These are phyloP conservation scores for Phanerodontia chrysosporium DNA, from an alignment of 768 basidiomycete species.

Conservation along the genomic window DNA sequence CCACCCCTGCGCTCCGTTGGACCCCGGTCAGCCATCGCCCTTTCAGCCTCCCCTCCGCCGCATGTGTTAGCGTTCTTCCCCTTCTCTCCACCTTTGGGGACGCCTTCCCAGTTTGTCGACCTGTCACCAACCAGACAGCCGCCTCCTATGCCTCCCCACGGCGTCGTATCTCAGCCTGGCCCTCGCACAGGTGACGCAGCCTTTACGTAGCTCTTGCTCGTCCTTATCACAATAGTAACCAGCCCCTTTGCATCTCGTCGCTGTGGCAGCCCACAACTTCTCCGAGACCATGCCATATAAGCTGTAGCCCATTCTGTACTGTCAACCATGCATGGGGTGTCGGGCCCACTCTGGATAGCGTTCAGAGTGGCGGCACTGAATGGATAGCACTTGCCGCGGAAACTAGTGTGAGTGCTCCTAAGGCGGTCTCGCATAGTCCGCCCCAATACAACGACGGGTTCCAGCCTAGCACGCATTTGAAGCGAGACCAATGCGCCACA, in stretches of 20 bases:
- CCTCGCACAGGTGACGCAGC: neutral
- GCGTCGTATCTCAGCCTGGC: neutral
- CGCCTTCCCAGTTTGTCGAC: neutral
- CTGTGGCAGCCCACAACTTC: neutral
- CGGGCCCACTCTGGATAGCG: neutral
- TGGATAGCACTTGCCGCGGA: no score
- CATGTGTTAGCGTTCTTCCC: neutral
- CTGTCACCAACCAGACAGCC: neutral
- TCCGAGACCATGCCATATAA: neutral
- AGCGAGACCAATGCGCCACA: no score
- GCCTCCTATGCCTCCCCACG: neutral
- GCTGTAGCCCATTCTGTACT: neutral
- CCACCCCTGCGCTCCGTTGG: no score
- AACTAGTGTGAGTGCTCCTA: no score
- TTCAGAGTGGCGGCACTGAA: no score
- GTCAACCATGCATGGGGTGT: neutral
- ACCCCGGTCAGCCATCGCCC: neutral
- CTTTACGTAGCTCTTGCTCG: no score
- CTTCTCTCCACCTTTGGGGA: neutral
- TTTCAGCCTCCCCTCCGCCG: neutral
- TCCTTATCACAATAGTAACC: neutral
- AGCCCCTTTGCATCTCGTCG: neutral
- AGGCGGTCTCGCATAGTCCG: no score
- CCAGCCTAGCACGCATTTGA: no score
- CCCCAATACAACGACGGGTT: no score